A percentile compares a stretch with the other conserved stretches of the same genome.
Conservation (phyloP, 495 filamentous ascomycete genomes). For the Entonaema liquescens region DNA sequence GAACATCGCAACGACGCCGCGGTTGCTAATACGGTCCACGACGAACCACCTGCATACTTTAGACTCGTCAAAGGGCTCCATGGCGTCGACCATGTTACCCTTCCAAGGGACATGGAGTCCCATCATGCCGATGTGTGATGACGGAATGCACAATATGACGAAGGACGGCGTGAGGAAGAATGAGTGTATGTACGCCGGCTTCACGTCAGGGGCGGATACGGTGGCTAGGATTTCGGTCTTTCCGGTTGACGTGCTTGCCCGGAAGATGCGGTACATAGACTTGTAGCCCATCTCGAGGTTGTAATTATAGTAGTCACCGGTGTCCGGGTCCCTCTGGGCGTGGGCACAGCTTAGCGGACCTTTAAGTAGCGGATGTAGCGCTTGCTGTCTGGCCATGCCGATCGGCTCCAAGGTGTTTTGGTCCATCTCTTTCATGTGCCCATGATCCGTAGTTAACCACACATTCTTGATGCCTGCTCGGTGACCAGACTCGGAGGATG, state of each 20-base stretch:
- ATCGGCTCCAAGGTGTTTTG: conserved; percentile 76
- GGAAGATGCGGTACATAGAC: conserved; percentile 70
- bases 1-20: conserved; percentile 67
- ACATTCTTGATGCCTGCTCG: conserved; percentile 55
- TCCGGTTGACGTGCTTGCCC: conserved; percentile 65
- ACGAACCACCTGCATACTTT: conserved; percentile 72
- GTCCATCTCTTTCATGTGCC: conserved; percentile 66
- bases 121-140: conserved; percentile 55
- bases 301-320: conserved; percentile 81
- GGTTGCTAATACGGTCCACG: conserved; percentile 62
- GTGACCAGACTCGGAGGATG: conserved; percentile 36
- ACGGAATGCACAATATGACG: conserved; percentile 71
- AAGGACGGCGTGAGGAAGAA: conserved; percentile 71
- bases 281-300: conserved; percentile 64
- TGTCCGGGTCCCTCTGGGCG: conserved; percentile 72
- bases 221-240: conserved; percentile 75
- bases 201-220: conserved; percentile 57
- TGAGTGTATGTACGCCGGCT: conserved; percentile 75
- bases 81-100: conserved; percentile 64
- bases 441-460: conserved; percentile 69
- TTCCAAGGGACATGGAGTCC: conserved; percentile 64
- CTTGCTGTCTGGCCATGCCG: conserved; percentile 62
- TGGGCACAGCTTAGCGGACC: conserved; percentile 73
- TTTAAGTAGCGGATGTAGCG: conserved; percentile 70
- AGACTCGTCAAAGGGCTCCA: conserved; percentile 61